Evolutionary conservation across 2,329 filamentous ascomycete genomes (phyloP).

Genomic region (Scytalidium sp.): DNA sequence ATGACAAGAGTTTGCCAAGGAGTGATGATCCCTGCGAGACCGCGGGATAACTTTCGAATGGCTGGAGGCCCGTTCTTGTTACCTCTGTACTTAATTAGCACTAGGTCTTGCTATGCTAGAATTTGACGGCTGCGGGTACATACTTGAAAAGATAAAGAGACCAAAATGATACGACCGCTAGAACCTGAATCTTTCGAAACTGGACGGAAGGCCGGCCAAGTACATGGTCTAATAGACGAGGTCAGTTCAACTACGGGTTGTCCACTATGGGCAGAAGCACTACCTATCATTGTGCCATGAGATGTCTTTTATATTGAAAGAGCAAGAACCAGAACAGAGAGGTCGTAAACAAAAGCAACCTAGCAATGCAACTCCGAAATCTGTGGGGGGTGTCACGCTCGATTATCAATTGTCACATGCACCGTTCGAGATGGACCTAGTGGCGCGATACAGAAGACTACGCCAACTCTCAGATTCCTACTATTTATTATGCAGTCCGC

Average conservation of each 20-base stretch:
- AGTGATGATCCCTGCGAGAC: constrained; percentile 70
- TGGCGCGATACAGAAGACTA: background rate
- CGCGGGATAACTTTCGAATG: constrained; percentile 66
- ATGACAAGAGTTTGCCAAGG: constrained; percentile 86
- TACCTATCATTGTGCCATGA: constrained; percentile 1
- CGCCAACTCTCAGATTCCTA: background rate
- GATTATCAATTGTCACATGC: background rate
- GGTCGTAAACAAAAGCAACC: background rate
- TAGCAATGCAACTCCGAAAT: background rate
- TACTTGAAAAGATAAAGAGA: constrained; percentile 77
- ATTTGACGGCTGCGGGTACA: constrained; percentile 18
- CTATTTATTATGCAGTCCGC: too few relatives aligned
- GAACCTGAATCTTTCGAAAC: constrained; percentile 88
- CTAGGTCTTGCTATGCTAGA: constrained; percentile 2
- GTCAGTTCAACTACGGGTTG: background rate
- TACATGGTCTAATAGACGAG: constrained; percentile 68
- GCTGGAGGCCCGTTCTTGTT: constrained; percentile 84
- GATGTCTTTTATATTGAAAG: background rate
- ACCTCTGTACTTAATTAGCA: constrained; percentile 53
- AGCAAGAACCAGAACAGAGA: background rate
- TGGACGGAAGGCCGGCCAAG: constrained; percentile 86
- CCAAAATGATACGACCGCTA: constrained; percentile 91
- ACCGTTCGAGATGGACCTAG: background rate
- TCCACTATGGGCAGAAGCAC: background rate
- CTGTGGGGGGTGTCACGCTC: background rate